Evolutionary conservation across 139 green algal genomes (phyloP).

Genomic region (Volvox africanus): DNA sequence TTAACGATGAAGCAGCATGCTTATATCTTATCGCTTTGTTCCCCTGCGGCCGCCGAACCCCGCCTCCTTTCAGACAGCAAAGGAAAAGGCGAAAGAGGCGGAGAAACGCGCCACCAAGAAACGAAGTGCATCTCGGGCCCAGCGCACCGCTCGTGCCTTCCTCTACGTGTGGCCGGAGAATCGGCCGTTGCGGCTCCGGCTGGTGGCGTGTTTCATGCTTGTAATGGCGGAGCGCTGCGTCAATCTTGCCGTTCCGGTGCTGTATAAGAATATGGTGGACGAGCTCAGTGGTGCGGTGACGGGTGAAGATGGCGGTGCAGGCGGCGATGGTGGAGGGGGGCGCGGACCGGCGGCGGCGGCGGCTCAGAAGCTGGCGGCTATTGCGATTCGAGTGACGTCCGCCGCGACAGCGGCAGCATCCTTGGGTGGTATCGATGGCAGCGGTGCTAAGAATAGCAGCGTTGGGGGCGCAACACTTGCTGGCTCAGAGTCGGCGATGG

Average conservation of each 20-base stretch:
- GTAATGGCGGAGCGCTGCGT: conserved; percentile 73
- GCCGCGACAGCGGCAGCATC: neutral
- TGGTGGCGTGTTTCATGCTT: conserved; percentile 78
- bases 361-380: conserved; percentile 68
- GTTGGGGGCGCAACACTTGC: too few species aligned
- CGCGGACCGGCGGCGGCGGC: conserved; percentile 32
- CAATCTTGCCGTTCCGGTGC: conserved; percentile 84
- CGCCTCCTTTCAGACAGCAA: conserved; percentile 8
- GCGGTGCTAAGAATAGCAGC: neutral
- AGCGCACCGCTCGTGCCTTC: conserved; percentile 52
- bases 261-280: conserved; percentile 76
- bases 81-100: conserved; percentile 46
- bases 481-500: neutral
- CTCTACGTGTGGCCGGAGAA: conserved; percentile 74
- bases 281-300: conserved; percentile 27
- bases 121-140: neutral
- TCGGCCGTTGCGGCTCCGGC: conserved; percentile 49
- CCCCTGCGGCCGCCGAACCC: neutral
- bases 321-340: neutral
- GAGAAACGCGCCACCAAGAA: conserved; percentile 4
- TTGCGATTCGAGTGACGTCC: conserved; percentile 62
- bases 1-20: too few species aligned
- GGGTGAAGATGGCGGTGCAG: neutral
- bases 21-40: neutral
- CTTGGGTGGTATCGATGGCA: neutral